These are phyloP conservation scores for Phaeosphaeriaceae sp. DNA, from an alignment of 2,329 filamentous ascomycete genomes.

Conservation along the genomic window DNA sequence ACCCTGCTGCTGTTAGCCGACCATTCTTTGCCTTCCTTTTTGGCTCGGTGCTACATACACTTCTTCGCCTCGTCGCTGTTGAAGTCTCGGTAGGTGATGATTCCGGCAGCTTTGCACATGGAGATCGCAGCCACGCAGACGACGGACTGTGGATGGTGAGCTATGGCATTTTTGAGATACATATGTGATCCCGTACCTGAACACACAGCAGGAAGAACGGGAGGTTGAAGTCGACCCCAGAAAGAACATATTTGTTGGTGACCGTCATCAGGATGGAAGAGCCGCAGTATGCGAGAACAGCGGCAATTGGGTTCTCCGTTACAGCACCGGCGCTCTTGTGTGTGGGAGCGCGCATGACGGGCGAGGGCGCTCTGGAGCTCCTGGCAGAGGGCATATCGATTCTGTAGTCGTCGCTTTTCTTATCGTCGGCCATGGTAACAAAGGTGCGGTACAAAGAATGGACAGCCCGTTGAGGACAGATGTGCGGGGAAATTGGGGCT, in stretches of 20 bases:
- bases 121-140: slow-evolving; percentile 89
- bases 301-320: slow-evolving; percentile 78
- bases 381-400: slow-evolving; percentile 67
- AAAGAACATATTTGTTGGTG: slow-evolving; percentile 99
- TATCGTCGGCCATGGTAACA: slow-evolving; percentile 81
- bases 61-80: slow-evolving; percentile 88
- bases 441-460: slow-evolving; percentile 21
- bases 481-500: slow-evolving; percentile 10
- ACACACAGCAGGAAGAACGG: slow-evolving; percentile 94
- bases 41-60: slow-evolving; percentile 70
- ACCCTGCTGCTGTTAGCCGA: slow-evolving; percentile 67
- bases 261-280: slow-evolving; percentile 99
- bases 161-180: background rate
- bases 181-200: slow-evolving; percentile 70
- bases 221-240: slow-evolving; percentile 88
- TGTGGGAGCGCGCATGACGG: slow-evolving; percentile 55
- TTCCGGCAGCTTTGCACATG: slow-evolving; percentile 76
- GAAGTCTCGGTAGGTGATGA: slow-evolving; percentile 86
- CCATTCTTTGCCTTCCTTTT: background rate
- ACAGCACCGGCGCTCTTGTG: slow-evolving; percentile 46
- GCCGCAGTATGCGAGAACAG: slow-evolving; percentile 88
- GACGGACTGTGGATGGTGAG: slow-evolving; percentile 68
- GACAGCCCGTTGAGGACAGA: slow-evolving; percentile 24
- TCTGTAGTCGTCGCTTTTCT: slow-evolving; percentile 81
- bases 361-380: slow-evolving; percentile 49